Conservation (phyloP, 352 stramenopile genomes). For the Phytophthora rubi region DNA sequence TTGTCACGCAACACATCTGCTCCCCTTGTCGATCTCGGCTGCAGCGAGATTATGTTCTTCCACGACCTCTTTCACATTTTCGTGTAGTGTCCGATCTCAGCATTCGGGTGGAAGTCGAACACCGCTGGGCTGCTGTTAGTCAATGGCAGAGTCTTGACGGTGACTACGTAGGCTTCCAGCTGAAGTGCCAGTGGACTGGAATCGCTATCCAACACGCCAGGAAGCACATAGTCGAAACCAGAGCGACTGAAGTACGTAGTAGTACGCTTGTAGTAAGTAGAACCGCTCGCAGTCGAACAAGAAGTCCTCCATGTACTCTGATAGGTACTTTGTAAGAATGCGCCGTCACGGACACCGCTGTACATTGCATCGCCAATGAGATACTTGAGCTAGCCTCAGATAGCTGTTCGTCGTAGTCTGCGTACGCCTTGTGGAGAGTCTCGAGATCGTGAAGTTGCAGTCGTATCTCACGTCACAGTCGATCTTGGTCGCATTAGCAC, state of each 20-base stretch:
- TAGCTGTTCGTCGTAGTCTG: constrained; percentile 92
- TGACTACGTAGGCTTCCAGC: constrained; percentile 83
- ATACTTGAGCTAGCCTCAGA: constrained; percentile 96
- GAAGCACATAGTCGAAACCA: constrained; percentile 84
- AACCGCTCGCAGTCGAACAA: constrained; percentile 95
- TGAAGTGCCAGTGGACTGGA: constrained; percentile 26
- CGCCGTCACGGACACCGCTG: constrained; percentile 95
- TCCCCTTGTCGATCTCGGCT: constrained; percentile 87
- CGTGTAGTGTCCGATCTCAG: constrained; percentile 96
- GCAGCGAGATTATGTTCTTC: constrained; percentile 92
- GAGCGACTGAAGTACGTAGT: no score
- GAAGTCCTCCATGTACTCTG: constrained; percentile 98
- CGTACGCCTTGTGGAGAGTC: constrained; percentile 94
- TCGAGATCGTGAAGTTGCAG: constrained; percentile 96
- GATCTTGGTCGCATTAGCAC: constrained; percentile 95
- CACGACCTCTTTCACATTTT: constrained; percentile 95
- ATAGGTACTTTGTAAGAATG: constrained; percentile 93
- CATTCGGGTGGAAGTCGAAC: constrained; percentile 95
- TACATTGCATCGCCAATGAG: constrained; percentile 98
- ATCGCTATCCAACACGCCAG: constrained; percentile 37
- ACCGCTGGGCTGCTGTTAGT: constrained; percentile 93
- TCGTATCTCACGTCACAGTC: constrained; percentile 98
- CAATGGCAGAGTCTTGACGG: constrained; percentile 92
- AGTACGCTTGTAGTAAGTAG: constrained; percentile 90
- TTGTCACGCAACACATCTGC: constrained; percentile 92